phyloP scores from a whole-genome alignment of 495 filamentous ascomycete genomes.

The Hypoxylon rickii region DNA sequence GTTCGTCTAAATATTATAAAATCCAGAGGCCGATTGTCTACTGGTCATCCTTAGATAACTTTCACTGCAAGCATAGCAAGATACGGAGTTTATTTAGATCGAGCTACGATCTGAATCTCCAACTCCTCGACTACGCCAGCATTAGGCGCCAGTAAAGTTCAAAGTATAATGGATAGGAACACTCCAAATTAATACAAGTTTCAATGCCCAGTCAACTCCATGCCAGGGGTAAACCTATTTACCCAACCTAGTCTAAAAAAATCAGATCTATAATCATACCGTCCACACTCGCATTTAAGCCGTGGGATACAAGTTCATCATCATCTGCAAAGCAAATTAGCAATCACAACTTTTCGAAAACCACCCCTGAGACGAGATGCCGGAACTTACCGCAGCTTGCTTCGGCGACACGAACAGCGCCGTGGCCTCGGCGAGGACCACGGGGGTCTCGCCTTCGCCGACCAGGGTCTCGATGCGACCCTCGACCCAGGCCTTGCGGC shows the following conservation, averaged over 20 bases:
- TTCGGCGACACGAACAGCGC: conserved; percentile 91
- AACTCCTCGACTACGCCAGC: not conserved
- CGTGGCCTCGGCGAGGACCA: conserved; percentile 75
- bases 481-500: conserved; percentile 95
- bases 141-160: not conserved
- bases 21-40: too few relatives aligned
- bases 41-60: too few relatives aligned
- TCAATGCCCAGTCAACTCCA: conserved; percentile 16
- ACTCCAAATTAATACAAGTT: conserved; percentile 1
- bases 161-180: conserved; percentile 1
- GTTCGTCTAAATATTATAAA: too few relatives aligned
- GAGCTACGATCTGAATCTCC: not conserved
- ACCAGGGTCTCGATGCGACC: conserved; percentile 85
- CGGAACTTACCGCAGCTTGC: conserved; percentile 68
- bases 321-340: conserved; percentile 39
- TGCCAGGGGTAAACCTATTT: not conserved
- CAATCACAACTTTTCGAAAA: not conserved
- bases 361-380: not conserved
- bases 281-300: conserved; percentile 5
- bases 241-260: conserved; percentile 16
- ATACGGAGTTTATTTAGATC: too few relatives aligned
- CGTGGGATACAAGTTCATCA: conserved; percentile 51
- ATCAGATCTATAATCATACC: conserved; percentile 12
- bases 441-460: conserved; percentile 59
- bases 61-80: too few relatives aligned